Evolutionary conservation across 768 basidiomycete species (phyloP).

Genomic region (Lepiota brunneoincarnata): DNA sequence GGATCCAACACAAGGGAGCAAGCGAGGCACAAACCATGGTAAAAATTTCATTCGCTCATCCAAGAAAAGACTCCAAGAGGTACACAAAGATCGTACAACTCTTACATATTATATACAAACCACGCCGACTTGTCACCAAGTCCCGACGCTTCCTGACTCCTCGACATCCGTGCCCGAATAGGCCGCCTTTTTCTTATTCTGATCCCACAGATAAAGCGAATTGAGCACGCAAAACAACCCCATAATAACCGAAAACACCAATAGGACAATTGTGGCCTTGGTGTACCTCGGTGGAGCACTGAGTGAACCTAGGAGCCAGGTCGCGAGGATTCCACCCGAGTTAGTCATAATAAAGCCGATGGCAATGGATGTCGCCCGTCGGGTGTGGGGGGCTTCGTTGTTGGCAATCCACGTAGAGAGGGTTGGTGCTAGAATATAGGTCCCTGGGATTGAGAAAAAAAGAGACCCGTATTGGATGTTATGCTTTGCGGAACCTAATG

Average conservation of each 20-base stretch:
- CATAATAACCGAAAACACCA: slow-evolving; percentile 40
- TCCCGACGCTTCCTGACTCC: slow-evolving; percentile 33
- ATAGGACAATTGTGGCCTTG: slow-evolving; percentile 41
- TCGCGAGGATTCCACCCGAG: slow-evolving; percentile 57
- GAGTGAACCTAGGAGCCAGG: slow-evolving; percentile 54
- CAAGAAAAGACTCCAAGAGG: not conserved
- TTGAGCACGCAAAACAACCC: slow-evolving; percentile 35
- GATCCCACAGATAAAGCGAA: slow-evolving; percentile 33
- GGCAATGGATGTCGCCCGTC: slow-evolving; percentile 58
- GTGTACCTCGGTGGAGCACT: slow-evolving; percentile 49
- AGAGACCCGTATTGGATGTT: slow-evolving; percentile 50
- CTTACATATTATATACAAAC: slow-evolving; percentile 48
- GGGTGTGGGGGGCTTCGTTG: slow-evolving; percentile 53
- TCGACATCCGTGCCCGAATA: slow-evolving; percentile 27
- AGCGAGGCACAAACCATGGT: too few relatives aligned
- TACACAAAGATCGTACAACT: not conserved
- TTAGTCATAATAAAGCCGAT: slow-evolving; percentile 58
- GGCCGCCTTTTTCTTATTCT: slow-evolving; percentile 46
- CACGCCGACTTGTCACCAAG: slow-evolving; percentile 53
- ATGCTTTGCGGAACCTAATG: slow-evolving; percentile 32
- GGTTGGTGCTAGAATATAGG: slow-evolving; percentile 52
- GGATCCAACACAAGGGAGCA: too few relatives aligned
- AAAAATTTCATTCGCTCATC: not conserved
- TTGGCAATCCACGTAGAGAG: slow-evolving; percentile 60
- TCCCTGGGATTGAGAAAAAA: slow-evolving; percentile 52